phyloP scores from a whole-genome alignment of 306 rosid genomes.

The Hippophae tibetana region DNA sequence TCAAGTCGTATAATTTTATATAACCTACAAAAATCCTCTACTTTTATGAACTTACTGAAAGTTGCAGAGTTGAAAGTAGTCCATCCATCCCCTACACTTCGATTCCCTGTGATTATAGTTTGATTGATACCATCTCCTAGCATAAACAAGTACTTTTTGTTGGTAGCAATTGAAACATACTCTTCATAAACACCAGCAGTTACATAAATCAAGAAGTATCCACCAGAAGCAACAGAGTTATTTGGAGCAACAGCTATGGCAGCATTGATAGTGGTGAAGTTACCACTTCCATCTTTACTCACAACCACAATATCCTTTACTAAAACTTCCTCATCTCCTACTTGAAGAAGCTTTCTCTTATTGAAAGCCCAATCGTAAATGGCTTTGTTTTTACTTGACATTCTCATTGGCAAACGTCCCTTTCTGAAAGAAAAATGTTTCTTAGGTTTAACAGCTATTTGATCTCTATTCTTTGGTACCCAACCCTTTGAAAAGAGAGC shows the following conservation, averaged over 20 bases:
- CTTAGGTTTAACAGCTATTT: background rate
- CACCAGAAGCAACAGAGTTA: conserved; percentile 22
- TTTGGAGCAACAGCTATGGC: conserved; percentile 31
- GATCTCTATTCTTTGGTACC: conserved; percentile 24
- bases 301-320: conserved; percentile 28
- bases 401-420: conserved; percentile 18
- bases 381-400: conserved; percentile 14
- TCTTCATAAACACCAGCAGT: conserved; percentile 32
- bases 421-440: conserved; percentile 10
- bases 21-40: background rate
- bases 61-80: conserved; percentile 35
- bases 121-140: conserved; percentile 38
- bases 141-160: conserved; percentile 32
- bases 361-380: conserved; percentile 14
- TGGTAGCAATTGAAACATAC: conserved; percentile 16
- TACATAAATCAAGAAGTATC: conserved; percentile 36
- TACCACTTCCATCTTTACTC: conserved; percentile 22
- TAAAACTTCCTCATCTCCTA: conserved; percentile 15
- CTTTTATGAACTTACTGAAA: conserved; percentile 13
- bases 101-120: conserved; percentile 30
- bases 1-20: no score
- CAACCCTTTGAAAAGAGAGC: conserved; percentile 28
- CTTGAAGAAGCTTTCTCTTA: conserved; percentile 19
- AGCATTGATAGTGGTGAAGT: conserved; percentile 24
- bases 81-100: conserved; percentile 26